These are phyloP conservation scores for Calonectria pteridis DNA, from an alignment of 2,329 filamentous ascomycete genomes.

Conservation along the genomic window DNA sequence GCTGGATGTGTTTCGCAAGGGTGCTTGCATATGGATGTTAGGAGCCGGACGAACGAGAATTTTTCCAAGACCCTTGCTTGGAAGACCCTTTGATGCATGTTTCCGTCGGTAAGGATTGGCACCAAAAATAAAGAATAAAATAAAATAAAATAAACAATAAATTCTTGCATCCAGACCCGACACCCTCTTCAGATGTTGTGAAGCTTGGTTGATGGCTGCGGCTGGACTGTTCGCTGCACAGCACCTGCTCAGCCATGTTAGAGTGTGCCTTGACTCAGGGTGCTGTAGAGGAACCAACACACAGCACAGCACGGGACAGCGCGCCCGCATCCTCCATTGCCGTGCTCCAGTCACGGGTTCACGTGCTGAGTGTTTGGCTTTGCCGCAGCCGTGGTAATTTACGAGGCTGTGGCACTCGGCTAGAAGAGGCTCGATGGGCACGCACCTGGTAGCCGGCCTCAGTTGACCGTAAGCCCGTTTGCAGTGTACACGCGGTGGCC, in stretches of 20 bases:
- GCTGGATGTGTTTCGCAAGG: conserved; percentile 1
- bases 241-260: conserved; percentile 20
- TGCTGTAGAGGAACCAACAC: background rate
- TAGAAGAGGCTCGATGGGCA: conserved; percentile 4
- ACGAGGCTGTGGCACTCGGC: conserved; percentile 12
- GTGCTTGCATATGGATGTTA: background rate
- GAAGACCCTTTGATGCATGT: conserved; percentile 19
- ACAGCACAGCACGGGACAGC: background rate
- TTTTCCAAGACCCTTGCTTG: conserved; percentile 5
- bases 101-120: conserved; percentile 19
- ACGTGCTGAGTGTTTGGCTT: background rate
- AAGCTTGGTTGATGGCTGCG: conserved; percentile 9
- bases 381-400: background rate
- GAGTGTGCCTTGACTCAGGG: conserved; percentile 5
- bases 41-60: conserved; percentile 4
- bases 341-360: background rate
- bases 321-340: background rate
- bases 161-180: background rate
- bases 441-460: background rate
- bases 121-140: background rate
- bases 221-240: conserved; percentile 2
- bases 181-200: background rate
- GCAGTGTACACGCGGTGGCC: conserved; percentile 15
- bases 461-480: background rate
- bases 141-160: background rate